Evolutionary conservation across 345 rosid genomes (phyloP), one percentile per base, ranked within the genome.

Genomic region (Heritiera fomes): DNA sequence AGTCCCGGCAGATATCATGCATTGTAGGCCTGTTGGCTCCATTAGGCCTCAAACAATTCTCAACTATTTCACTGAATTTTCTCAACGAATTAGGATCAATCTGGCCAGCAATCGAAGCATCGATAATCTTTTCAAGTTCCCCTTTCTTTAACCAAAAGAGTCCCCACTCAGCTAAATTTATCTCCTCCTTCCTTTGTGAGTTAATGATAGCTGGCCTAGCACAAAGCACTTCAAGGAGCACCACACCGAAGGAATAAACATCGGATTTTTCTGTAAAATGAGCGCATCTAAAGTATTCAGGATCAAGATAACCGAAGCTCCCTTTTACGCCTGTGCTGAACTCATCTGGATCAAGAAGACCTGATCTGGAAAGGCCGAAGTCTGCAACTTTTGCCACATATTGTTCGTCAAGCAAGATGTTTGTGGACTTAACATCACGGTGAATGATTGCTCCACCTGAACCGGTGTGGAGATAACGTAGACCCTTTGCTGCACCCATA

Each of bases 1-100:
- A 82, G 81, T 89, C 92, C 92, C 93, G 92, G 30, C 80, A 70
- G 75, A 91, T 90, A 64, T 90, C 92, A 3, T 43, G 80, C 95
- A 94, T 94, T 2, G 76, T 71, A 34, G 95, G 91, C 76, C 93
- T 87, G 73, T 85, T 83, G 2, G 74, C 76, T 0, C 87, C 85
- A 38, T 78, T 76, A 41, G 89, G 93, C 18, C 70, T 82, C 87
- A 89, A 78, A 83, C 97, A 92, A 65, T 88, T 89, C 84, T 87
- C 88, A 0, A 81, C 86, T 1, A 83, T 83, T 46, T 88, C 91
- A 9, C 66, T 62, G 47, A 88, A 91, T 74, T 89, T 93, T 63
- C 82, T 85, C 55, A 83, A 66, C 17, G 91, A 88, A 38, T 83
- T 84, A 10, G 79, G 77, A 56, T 72, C 83, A 65, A 88, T 86